Percentiles rank a stretch among this genome's conserved stretches.
phyloP scores from a whole-genome alignment of 2,329 filamentous ascomycete species.

The Trichoderma koningiopsis region DNA sequence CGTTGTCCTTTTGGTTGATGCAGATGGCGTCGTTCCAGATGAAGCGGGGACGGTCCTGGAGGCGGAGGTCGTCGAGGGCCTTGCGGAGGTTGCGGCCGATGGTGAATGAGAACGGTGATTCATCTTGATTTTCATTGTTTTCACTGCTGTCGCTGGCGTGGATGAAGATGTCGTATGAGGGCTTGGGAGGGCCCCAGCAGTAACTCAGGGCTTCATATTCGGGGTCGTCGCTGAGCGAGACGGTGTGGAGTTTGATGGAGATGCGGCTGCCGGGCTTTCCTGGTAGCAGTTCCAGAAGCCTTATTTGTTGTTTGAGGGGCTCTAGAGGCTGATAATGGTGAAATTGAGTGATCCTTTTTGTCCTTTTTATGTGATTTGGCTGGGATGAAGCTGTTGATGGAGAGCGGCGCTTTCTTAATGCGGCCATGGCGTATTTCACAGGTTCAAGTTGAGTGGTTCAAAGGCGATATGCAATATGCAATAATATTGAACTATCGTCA shows the following conservation, averaged over 20 bases:
- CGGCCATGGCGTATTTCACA: neutral
- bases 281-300: neutral
- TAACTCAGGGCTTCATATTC: neutral
- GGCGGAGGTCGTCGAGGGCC: slow-evolving; percentile 1
- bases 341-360: neutral
- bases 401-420: neutral
- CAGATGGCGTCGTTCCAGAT: slow-evolving; percentile 25
- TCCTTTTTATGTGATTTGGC: neutral
- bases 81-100: neutral
- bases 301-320: neutral
- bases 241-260: neutral
- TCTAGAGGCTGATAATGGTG: neutral
- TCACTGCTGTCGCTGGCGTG: neutral
- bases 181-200: neutral
- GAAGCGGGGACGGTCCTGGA: neutral
- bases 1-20: slow-evolving; percentile 20
- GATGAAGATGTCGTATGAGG: neutral
- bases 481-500: too few species aligned
- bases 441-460: neutral
- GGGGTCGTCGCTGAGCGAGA: neutral
- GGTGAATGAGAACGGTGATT: neutral
- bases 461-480: neutral
- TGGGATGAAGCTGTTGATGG: neutral
- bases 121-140: too few species aligned
- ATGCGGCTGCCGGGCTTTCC: neutral